These are phyloP conservation scores for Trichopus zeylanicus DNA, from an alignment of 116 monocot species.

Conservation along the genomic window DNA sequence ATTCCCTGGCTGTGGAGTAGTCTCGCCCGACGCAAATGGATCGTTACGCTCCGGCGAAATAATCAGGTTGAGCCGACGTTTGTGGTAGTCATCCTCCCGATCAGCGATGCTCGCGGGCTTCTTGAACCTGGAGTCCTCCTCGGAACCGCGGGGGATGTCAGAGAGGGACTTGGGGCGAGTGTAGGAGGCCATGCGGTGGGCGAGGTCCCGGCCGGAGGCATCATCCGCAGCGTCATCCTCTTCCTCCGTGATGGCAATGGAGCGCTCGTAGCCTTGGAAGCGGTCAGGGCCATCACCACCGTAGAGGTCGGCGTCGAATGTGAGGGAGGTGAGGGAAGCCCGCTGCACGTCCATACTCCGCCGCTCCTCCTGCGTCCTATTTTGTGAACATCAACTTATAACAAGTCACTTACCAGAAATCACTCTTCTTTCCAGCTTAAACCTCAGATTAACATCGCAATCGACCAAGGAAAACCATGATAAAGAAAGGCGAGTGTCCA, in stretches of 20 bases:
- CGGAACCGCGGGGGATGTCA: constrained; percentile 50
- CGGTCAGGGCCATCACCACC: constrained; percentile 52
- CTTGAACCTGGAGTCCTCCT: constrained; percentile 56
- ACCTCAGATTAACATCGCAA: no score
- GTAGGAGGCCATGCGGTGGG: constrained; percentile 65
- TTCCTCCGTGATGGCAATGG: constrained; percentile 80
- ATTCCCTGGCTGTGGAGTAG: constrained; percentile 67
- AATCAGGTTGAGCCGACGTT: constrained; percentile 52
- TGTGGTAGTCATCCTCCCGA: constrained; percentile 86
- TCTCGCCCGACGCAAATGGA: constrained; percentile 77
- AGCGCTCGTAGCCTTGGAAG: constrained; percentile 76
- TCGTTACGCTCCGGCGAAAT: constrained; percentile 84
- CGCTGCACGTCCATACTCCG: constrained; percentile 68
- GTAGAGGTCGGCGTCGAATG: constrained; percentile 89
- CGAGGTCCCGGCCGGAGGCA: constrained; percentile 27
- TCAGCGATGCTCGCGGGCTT: constrained; percentile 71
- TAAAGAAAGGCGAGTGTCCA: no score
- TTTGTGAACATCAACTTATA: no score
- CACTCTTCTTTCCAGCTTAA: no score
- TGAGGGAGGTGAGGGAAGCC: constrained; percentile 56
- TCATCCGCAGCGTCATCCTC: constrained; percentile 51
- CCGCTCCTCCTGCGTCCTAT: constrained; percentile 77
- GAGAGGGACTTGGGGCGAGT: constrained; percentile 59
- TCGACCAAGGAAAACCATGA: no score
- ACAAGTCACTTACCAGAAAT: no score